Percentiles rank a stretch among this genome's conserved stretches.
Evolutionary conservation across 2,329 filamentous ascomycete genomes (phyloP).

Genomic region (Neonectria coccinea): DNA sequence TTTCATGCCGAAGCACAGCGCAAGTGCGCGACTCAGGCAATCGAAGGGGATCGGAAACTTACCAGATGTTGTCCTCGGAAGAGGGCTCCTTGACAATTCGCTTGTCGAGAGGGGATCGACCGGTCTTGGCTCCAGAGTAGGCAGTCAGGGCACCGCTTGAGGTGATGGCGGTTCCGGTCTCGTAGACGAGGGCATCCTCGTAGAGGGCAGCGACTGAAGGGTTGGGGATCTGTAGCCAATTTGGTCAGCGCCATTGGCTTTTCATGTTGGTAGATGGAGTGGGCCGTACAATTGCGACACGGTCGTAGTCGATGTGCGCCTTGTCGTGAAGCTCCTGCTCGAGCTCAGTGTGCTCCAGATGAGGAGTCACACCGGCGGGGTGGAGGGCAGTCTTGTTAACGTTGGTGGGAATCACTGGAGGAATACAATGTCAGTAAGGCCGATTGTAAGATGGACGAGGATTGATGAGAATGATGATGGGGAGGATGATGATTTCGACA

Average conservation of each 20-base stretch:
- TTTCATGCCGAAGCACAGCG: conserved; percentile 27
- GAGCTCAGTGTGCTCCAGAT: conserved; percentile 92
- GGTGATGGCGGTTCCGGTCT: conserved; percentile 97
- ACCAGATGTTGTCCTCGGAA: conserved; percentile 93
- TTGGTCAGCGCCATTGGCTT: conserved; percentile 28
- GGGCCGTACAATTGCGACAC: conserved; percentile 88
- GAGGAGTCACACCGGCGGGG: conserved; percentile 87
- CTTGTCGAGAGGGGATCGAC: conserved; percentile 96
- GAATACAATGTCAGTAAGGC: conserved; percentile 32
- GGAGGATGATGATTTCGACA: conserved; percentile 4
- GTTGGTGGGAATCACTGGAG: conserved; percentile 65
- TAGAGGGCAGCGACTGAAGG: conserved; percentile 95
- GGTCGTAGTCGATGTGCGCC: conserved; percentile 99
- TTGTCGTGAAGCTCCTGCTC: conserved; percentile 98
- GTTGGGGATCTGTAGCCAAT: conserved; percentile 75
- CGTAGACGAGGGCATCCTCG: conserved; percentile 98
- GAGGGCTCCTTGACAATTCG: conserved; percentile 91
- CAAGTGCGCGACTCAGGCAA: conserved; percentile 26
- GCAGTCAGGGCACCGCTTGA: conserved; percentile 94
- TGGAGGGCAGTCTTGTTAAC: conserved; percentile 95
- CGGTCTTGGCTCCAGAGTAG: conserved; percentile 98
- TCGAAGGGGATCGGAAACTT: conserved; percentile 42
- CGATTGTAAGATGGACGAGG: conserved; percentile 23
- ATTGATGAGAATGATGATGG: conserved; percentile 17
- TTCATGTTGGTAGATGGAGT: not conserved